Evolutionary conservation across 257 asterid species (phyloP).

Genomic region (Forsythia suspensa): DNA sequence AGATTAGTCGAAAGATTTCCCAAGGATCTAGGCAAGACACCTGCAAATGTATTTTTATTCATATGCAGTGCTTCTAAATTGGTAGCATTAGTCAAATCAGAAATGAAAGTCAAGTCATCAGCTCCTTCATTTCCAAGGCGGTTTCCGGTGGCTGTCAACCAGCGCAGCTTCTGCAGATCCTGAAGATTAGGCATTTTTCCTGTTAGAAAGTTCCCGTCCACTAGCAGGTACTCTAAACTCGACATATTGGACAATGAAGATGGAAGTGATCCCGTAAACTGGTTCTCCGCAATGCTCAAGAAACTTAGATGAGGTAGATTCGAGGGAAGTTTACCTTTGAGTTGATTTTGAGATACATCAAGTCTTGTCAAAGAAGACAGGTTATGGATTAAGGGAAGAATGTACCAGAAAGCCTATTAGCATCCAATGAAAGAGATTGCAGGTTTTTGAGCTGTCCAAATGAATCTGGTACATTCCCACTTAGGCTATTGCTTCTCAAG

Average conservation of each 20-base stretch:
- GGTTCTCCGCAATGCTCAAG: neutral
- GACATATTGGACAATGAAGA: slow-evolving; percentile 20
- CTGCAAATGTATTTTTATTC: slow-evolving; percentile 19
- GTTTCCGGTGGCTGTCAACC: slow-evolving; percentile 18
- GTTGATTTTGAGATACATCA: slow-evolving; percentile 13
- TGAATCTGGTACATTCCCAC: slow-evolving; percentile 13
- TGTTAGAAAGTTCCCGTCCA: slow-evolving; percentile 6
- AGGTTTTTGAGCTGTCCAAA: slow-evolving; percentile 20
- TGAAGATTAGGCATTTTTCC: slow-evolving; percentile 11
- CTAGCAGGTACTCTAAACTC: slow-evolving; percentile 4
- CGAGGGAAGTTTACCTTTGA: slow-evolving; percentile 21
- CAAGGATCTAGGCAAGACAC: slow-evolving; percentile 27
- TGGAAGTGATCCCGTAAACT: slow-evolving; percentile 2
- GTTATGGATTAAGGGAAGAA: slow-evolving; percentile 20
- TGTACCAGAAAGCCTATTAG: slow-evolving; percentile 5
- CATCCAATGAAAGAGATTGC: slow-evolving; percentile 12
- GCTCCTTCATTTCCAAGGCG: slow-evolving; percentile 24
- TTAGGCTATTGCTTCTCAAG: slow-evolving; percentile 14
- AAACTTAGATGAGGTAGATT: slow-evolving; percentile 16
- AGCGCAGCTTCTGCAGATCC: neutral
- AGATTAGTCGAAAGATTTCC: slow-evolving; percentile 37
- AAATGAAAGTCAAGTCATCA: slow-evolving; percentile 27
- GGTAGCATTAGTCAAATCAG: slow-evolving; percentile 33
- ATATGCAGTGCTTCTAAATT: slow-evolving; percentile 22
- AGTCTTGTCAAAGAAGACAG: slow-evolving; percentile 2